phyloP scores from a whole-genome alignment of 306 rosid genomes.

The Cucurbita ficifolia region DNA sequence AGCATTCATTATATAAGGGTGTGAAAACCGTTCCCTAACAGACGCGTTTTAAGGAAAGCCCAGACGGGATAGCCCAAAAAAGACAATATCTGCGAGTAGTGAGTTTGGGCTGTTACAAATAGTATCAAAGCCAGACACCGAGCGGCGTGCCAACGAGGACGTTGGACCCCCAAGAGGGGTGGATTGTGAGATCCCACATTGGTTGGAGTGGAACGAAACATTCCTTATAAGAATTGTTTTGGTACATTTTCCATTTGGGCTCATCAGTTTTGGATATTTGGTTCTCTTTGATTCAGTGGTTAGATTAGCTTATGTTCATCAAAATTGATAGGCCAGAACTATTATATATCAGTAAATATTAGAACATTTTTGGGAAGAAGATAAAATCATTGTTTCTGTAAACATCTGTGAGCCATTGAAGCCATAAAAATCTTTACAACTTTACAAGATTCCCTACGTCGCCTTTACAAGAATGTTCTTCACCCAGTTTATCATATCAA shows the following conservation, averaged over 20 bases:
- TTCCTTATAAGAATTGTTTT: not conserved
- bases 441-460: slow-evolving; percentile 9
- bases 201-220: not conserved
- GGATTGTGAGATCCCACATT: too few relatives aligned
- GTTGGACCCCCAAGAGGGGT: too few relatives aligned
- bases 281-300: not conserved
- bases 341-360: not conserved
- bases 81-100: too few relatives aligned
- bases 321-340: not conserved
- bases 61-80: too few relatives aligned
- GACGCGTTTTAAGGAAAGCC: too few relatives aligned
- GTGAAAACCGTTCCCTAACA: too few relatives aligned
- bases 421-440: slow-evolving; percentile 1
- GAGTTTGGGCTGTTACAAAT: too few relatives aligned
- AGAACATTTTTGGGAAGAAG: not conserved
- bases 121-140: too few relatives aligned
- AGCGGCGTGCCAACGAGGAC: too few relatives aligned
- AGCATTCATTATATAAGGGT: too few relatives aligned
- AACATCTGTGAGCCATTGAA: not conserved
- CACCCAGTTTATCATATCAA: not conserved
- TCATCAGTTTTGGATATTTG: not conserved
- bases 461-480: slow-evolving; percentile 12
- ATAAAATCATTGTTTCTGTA: not conserved
- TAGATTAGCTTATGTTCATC: not conserved
- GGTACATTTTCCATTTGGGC: not conserved